phyloP scores from a whole-genome alignment of 768 basidiomycete species.

The Lactarius akahatsu region DNA sequence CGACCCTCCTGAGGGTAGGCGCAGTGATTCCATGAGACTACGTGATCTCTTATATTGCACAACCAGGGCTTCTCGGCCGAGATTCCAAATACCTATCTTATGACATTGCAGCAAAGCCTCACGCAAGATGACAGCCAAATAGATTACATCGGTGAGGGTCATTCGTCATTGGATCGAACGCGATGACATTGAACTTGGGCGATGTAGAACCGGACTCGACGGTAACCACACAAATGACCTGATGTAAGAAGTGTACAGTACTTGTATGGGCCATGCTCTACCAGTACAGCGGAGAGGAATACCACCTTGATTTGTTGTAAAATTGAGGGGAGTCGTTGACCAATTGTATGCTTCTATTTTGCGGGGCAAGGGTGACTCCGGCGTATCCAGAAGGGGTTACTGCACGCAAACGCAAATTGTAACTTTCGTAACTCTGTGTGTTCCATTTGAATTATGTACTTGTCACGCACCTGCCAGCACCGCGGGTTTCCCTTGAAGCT shows the following conservation, averaged over 20 bases:
- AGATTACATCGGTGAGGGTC: slow-evolving; percentile 47
- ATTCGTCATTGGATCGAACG: background rate
- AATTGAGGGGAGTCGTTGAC: background rate
- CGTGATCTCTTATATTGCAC: background rate
- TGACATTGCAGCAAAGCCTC: slow-evolving; percentile 37
- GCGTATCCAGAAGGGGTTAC: background rate
- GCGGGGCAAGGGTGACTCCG: background rate
- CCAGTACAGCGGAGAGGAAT: background rate
- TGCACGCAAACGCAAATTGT: background rate
- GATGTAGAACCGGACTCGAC: slow-evolving; percentile 43
- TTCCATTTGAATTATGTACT: background rate
- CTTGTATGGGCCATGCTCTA: background rate
- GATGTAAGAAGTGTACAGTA: background rate
- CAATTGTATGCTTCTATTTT: background rate
- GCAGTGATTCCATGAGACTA: background rate
- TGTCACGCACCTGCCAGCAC: background rate
- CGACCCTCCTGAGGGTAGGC: slow-evolving; percentile 31
- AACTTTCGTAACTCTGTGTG: background rate
- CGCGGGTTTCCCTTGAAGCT: background rate
- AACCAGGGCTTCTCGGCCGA: slow-evolving; percentile 47
- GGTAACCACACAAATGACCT: slow-evolving; percentile 41
- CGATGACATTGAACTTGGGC: slow-evolving; percentile 2
- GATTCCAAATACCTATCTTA: slow-evolving; percentile 38
- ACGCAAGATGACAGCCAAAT: slow-evolving; percentile 35
- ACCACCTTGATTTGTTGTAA: background rate